These are phyloP conservation scores for Populus nigra DNA, from an alignment of 345 rosid genomes.

Conservation along the genomic window DNA sequence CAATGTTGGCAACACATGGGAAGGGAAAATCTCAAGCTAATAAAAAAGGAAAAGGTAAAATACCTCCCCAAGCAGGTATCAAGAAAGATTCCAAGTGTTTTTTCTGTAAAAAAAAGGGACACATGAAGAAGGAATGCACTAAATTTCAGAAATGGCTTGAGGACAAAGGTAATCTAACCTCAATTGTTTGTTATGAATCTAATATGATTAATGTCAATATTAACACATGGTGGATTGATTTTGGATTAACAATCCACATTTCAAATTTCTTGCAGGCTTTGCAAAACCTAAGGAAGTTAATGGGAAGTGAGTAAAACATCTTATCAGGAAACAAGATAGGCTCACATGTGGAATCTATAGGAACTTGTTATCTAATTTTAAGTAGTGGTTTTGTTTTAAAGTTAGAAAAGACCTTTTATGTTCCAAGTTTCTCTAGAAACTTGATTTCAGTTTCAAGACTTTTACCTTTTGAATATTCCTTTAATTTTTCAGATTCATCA, in stretches of 20 bases:
- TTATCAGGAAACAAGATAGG: background rate
- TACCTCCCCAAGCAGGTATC: background rate
- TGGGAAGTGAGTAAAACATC: background rate
- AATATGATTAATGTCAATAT: background rate
- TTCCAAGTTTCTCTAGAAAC: conserved; percentile 2
- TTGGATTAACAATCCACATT: background rate
- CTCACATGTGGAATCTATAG: background rate
- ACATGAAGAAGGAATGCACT: background rate
- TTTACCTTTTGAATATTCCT: background rate
- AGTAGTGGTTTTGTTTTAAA: background rate
- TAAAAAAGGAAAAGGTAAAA: background rate
- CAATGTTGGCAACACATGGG: background rate
- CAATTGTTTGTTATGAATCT: background rate
- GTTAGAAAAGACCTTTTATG: background rate
- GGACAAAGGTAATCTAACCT: background rate
- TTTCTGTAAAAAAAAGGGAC: background rate
- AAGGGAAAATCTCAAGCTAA: background rate
- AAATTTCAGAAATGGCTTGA: background rate
- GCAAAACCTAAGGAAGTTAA: background rate
- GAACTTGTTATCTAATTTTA: background rate
- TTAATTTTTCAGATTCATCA: background rate
- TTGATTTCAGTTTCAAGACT: background rate
- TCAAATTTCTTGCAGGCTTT: background rate
- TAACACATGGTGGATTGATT: background rate
- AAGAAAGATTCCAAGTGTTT: background rate